phyloP scores from a whole-genome alignment of 805 yeast species.

The Starmera quercuum region DNA sequence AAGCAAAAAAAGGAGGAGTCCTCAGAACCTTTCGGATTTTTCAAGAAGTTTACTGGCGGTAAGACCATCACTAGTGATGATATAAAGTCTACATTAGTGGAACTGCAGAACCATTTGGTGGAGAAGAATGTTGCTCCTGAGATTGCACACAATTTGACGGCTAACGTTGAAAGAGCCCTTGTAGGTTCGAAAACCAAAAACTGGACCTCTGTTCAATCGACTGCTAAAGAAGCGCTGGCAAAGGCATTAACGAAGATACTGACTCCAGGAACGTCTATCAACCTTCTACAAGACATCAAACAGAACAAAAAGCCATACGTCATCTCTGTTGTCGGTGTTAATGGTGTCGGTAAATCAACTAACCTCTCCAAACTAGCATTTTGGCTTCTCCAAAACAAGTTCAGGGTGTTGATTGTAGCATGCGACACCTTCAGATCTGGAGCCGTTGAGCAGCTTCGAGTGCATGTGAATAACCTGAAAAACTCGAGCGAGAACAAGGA shows the following conservation, averaged over 20 bases:
- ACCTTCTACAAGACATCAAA: slow-evolving; percentile 69
- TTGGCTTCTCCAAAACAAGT: slow-evolving; percentile 88
- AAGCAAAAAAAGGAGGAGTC: slow-evolving; percentile 16
- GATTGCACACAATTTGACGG: slow-evolving; percentile 67
- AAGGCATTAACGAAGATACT: slow-evolving; percentile 65
- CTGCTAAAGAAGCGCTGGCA: slow-evolving; percentile 58
- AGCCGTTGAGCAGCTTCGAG: slow-evolving; percentile 95
- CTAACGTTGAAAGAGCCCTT: slow-evolving; percentile 61
- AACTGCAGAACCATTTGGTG: slow-evolving; percentile 69
- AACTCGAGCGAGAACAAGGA: slow-evolving; percentile 49
- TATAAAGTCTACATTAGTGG: slow-evolving; percentile 53
- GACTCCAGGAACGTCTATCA: slow-evolving; percentile 89
- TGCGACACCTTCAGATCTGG: slow-evolving; percentile 98
- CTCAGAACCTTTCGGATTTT: slow-evolving; percentile 45
- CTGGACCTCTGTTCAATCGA: slow-evolving; percentile 67
- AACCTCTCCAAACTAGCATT: slow-evolving; percentile 90
- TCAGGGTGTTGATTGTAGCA: slow-evolving; percentile 84
- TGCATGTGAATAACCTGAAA: slow-evolving; percentile 80
- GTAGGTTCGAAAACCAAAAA: slow-evolving; percentile 65
- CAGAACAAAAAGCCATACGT: slow-evolving; percentile 60
- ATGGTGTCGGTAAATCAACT: slow-evolving; percentile 97
- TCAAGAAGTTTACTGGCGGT: slow-evolving; percentile 60
- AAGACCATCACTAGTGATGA: slow-evolving; percentile 57
- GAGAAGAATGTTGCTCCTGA: slow-evolving; percentile 88
- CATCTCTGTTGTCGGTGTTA: slow-evolving; percentile 95